Evolutionary conservation across 176 grass and related monocot genomes (phyloP), one percentile per base, ranked within the genome.

Genomic region (Oryza coarctata): DNA sequence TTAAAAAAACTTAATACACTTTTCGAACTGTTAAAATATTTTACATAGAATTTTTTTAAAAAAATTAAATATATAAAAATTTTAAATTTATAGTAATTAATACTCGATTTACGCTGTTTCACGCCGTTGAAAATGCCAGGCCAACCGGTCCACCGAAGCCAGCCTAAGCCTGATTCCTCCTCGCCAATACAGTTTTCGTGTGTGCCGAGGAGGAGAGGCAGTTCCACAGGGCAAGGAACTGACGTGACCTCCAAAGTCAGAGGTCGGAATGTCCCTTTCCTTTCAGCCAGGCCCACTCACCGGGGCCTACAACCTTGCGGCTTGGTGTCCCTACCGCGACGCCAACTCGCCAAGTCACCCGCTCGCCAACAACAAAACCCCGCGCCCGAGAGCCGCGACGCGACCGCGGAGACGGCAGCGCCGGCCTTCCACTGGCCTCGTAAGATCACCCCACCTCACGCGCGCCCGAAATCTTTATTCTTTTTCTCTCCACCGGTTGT

Each of bases 241-340:
- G 14, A 60, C 14, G 31, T 69, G 38, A 8, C 13, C 63, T 89
- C 82, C 82, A 76, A 89, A 79, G 87, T 85, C 82, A 88, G 69
- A 68, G 75, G 5, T 76, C 39, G 36, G 39, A 63, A 38, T 76
- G 63, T 75, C 23, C 10, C 2, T 20, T 22, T 55, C 50, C 6
- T 7, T 43, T 20, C 50, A n/a, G 1, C 50, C 22, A 27, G 1
- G 5, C 29, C 30, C 83, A 14, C 50, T n/a, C n/a, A n/a, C n/a
- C n/a, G n/a, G n/a, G n/a, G n/a, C n/a, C n/a, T n/a, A n/a, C 50
- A 55, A 1, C 47, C 68, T 66, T 65, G 84, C 70, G n/a, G 6
- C 20, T 55, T 55, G 50, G 18, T 55, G 50, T 1, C 38, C 0
- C 30, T 47, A 83, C 40, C 12, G 66, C 80, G 41, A 73, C 80